Base-by-base conservation (phyloP, 495 filamentous ascomycete genomes). In the Tuber indicum region DNA sequence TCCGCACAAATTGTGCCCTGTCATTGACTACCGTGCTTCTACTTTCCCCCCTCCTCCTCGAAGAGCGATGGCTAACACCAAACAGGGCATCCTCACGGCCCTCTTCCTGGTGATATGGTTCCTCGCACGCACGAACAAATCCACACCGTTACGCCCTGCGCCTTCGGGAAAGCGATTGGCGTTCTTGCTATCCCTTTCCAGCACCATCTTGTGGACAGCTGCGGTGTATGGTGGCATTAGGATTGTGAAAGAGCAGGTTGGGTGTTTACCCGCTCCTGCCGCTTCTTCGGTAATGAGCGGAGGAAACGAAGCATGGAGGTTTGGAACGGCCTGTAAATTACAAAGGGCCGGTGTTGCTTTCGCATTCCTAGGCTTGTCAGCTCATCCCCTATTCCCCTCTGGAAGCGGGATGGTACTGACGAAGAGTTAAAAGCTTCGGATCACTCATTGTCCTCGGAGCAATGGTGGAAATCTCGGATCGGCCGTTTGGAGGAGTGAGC, bases 341-440 rank as follows among this genome's bases (percentile, higher is more conserved):
- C 78, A 80, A 23, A 74, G 78, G 17, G 78, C 79, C 0, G 78
- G 78, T 16, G 78, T 80, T 52, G 78, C 78, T n/a, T 80, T 80
- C 23, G 69, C 77, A 3, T 77, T 74, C 42, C 44, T 80, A 43
- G 78, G 78, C 26, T 41, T 80, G 78, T 80, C 23, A 73, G 75
- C 45, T 39, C 42, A 26, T 21, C 36, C 26, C 66, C 12, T 36
- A 45, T 45, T 16, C n/a, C 12, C 12, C 62, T 7, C 58, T 45
- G 16, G 41, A 21, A 4, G 42, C 23, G 39, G 39, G 19, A 7
- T 39, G 39, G 8, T 6, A 36, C 43, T 36, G 14, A 44, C 45
- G 70, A n/a, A 43, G 58, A 52, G 23, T 32, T 2, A 21, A 21
- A 41, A 80, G 78, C 44, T 26, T 80, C n/a, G 43, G 73, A 3